Percentiles rank a stretch among this genome's conserved stretches.
phyloP scores from a whole-genome alignment of 768 basidiomycete species.

The Neoboletus subvelutipes region DNA sequence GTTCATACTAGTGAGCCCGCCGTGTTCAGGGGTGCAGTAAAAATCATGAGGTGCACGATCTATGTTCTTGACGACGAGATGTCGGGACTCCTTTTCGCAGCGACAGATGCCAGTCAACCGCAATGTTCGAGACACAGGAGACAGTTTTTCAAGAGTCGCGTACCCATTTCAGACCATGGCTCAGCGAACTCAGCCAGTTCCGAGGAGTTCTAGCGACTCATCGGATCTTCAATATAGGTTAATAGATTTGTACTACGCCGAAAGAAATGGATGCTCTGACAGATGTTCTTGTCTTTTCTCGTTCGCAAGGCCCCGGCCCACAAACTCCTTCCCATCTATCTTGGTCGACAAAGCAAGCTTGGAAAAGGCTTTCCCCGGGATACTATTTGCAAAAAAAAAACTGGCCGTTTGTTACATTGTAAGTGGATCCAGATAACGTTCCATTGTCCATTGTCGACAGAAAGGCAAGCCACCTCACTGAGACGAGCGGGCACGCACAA shows the following conservation, averaged over 20 bases:
- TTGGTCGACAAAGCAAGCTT: neutral
- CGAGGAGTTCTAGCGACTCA: neutral
- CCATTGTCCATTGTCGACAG: neutral
- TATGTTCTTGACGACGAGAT: no score
- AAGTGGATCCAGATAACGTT: no score
- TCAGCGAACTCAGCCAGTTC: neutral
- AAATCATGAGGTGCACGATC: neutral
- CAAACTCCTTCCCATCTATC: neutral
- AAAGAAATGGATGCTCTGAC: neutral
- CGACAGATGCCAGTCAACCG: neutral
- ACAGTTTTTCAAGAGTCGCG: neutral
- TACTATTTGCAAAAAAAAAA: neutral
- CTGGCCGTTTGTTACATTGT: neutral
- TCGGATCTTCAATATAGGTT: neutral
- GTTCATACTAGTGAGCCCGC: neutral
- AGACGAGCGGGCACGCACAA: neutral
- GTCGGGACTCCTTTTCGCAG: neutral
- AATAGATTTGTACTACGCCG: neutral
- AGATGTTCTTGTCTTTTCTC: neutral
- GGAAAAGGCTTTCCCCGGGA: neutral
- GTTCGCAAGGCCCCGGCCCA: neutral
- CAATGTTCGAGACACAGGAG: neutral
- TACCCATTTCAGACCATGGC: neutral
- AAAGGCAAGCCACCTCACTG: neutral
- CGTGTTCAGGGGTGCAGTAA: neutral